These are phyloP conservation scores for Paraphaeosphaeria sporulosa DNA, from an alignment of 2,329 filamentous ascomycete species.

Conservation along the genomic window DNA sequence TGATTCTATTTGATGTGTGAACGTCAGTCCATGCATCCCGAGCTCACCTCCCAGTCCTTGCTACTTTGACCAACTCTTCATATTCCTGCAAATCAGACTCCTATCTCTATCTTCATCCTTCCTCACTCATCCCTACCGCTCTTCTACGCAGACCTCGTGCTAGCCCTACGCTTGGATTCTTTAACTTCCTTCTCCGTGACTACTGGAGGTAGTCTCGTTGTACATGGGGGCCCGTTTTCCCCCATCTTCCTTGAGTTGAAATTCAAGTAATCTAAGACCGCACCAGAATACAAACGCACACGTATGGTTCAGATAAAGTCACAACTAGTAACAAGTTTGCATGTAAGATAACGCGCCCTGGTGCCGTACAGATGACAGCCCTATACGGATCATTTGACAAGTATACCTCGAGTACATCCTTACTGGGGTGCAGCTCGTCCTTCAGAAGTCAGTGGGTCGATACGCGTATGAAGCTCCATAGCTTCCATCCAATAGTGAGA, in stretches of 20 bases:
- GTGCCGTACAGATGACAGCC: not conserved
- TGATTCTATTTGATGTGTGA: too few relatives aligned
- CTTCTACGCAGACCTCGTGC: too few relatives aligned
- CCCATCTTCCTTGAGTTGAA: not conserved
- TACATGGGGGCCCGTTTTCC: too few relatives aligned
- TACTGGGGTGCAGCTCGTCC: not conserved
- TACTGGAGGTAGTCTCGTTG: too few relatives aligned
- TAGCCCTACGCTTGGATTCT: too few relatives aligned
- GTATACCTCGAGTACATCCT: not conserved
- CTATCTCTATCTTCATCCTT: too few relatives aligned
- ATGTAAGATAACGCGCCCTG: not conserved
- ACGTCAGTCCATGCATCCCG: too few relatives aligned
- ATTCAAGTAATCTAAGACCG: not conserved
- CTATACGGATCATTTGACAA: not conserved
- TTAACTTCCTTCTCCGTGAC: too few relatives aligned
- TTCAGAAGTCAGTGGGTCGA: not conserved
- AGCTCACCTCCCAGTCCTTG: too few relatives aligned
- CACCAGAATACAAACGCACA: not conserved
- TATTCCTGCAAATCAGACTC: too few relatives aligned
- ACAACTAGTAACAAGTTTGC: not conserved
- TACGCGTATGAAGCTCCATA: not conserved
- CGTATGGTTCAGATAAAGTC: not conserved
- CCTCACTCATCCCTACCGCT: too few relatives aligned
- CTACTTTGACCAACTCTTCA: too few relatives aligned
- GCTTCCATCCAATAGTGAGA: not conserved